A percentile compares a stretch with the other conserved stretches of the same genome.
Conservation (phyloP, 495 filamentous ascomycete genomes). For the Melanomma pulvis-pyrius region DNA sequence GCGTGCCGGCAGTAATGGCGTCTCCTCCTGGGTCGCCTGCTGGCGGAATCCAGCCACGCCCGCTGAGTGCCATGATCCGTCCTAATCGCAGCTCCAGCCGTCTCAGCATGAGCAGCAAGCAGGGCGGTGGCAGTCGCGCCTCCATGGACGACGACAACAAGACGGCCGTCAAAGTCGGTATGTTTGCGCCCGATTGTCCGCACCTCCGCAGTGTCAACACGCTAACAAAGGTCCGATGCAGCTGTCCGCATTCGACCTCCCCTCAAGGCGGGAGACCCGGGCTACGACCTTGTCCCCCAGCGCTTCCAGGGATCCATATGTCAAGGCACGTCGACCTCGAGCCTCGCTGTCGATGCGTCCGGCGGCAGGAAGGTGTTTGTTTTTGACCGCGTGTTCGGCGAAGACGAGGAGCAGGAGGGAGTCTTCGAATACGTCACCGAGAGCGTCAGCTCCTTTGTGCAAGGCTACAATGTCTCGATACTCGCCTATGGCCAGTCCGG, state of each 20-base stretch:
- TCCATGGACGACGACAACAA: slow-evolving; percentile 86
- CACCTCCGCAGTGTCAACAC: slow-evolving; percentile 15
- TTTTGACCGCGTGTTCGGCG: slow-evolving; percentile 91
- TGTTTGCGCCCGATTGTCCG: slow-evolving; percentile 48
- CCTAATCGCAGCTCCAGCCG: slow-evolving; percentile 83
- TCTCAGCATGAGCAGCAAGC: slow-evolving; percentile 82
- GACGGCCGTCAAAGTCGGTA: slow-evolving; percentile 99
- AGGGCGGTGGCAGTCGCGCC: slow-evolving; percentile 77
- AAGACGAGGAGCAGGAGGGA: slow-evolving; percentile 82
- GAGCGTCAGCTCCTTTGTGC: slow-evolving; percentile 85
- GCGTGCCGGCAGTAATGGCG: slow-evolving; percentile 49
- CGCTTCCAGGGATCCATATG: slow-evolving; percentile 94
- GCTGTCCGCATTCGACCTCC: slow-evolving; percentile 95
- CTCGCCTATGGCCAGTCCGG: slow-evolving; percentile 99
- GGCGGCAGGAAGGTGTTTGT: slow-evolving; percentile 94
- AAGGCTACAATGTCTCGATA: slow-evolving; percentile 98
- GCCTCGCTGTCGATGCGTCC: slow-evolving; percentile 82
- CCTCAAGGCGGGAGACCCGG: slow-evolving; percentile 79
- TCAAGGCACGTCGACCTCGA: slow-evolving; percentile 81
- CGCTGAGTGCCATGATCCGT: slow-evolving; percentile 84
- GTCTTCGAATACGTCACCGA: slow-evolving; percentile 95
- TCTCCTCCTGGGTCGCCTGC: slow-evolving; percentile 65
- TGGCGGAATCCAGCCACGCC: slow-evolving; percentile 62
- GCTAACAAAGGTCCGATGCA: slow-evolving; percentile 46
- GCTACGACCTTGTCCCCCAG: slow-evolving; percentile 91